Percentiles rank a stretch among this genome's conserved stretches.
These are phyloP conservation scores for Darksidea phi DNA, from an alignment of 495 filamentous ascomycete species.

Conservation along the genomic window DNA sequence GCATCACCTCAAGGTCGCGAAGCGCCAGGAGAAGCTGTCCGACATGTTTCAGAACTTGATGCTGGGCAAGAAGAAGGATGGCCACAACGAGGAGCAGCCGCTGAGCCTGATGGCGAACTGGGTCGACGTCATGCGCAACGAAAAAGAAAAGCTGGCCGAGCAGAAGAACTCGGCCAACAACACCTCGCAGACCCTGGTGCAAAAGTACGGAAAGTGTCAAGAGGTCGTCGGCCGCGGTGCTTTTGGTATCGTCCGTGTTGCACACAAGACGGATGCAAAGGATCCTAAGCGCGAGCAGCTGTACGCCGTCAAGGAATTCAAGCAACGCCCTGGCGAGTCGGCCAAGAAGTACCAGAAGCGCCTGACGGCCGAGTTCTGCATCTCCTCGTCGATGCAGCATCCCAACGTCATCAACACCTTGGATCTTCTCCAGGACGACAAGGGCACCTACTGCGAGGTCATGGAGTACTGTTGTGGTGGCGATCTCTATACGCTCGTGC, in stretches of 20 bases:
- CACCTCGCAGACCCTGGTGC: constrained; percentile 76
- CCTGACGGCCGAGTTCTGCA: constrained; percentile 98
- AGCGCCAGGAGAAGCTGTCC: constrained; percentile 92
- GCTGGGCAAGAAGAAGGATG: constrained; percentile 69
- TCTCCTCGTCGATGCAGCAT: constrained; percentile 92
- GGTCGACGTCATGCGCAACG: constrained; percentile 89
- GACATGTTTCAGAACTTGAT: constrained; percentile 85
- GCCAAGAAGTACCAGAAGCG: constrained; percentile 97
- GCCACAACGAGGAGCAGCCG: constrained; percentile 71
- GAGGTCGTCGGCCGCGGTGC: constrained; percentile 97
- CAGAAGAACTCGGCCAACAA: constrained; percentile 78
- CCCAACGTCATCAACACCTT: constrained; percentile 98
- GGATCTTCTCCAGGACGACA: constrained; percentile 90
- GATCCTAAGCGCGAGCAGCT: constrained; percentile 83
- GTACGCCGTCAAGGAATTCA: constrained; percentile 98
- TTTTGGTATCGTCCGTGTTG: constrained; percentile 96
- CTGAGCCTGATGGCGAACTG: constrained; percentile 91
- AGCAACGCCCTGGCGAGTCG: constrained; percentile 86
- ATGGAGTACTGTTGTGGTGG: constrained; percentile 99
- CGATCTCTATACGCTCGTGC: constrained; percentile 91
- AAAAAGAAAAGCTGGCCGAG: constrained; percentile 71
- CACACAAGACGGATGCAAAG: constrained; percentile 86
- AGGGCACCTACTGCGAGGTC: constrained; percentile 98
- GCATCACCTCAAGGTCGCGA: constrained; percentile 81
- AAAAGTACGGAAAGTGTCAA: constrained; percentile 99